Conservation (phyloP, 257 asterid species). For the Gentiana dahurica region DNA sequence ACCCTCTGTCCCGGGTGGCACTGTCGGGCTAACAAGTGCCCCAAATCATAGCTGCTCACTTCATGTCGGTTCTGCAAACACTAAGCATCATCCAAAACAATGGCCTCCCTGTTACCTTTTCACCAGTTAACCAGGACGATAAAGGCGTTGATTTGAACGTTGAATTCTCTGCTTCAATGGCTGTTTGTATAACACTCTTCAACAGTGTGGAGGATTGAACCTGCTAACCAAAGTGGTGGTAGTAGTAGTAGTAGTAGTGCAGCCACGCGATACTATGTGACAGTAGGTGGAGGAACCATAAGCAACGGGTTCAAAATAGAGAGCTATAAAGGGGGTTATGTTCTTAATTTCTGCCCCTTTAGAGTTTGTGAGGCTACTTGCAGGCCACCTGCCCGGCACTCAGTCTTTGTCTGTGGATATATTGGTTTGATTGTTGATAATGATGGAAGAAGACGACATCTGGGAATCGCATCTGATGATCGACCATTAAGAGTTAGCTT, state of each 20-base stretch:
- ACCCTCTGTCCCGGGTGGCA: not conserved
- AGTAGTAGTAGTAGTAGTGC: not conserved
- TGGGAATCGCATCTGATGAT: no score
- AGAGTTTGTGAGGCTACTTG: no score
- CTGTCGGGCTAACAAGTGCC: not conserved
- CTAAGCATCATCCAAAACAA: not conserved
- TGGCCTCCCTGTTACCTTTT: not conserved
- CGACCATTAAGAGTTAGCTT: no score
- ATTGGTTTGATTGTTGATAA: no score
- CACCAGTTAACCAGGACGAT: not conserved
- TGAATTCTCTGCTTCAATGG: not conserved
- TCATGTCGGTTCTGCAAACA: not conserved
- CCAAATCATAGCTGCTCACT: not conserved
- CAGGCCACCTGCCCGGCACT: no score
- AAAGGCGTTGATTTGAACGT: not conserved
- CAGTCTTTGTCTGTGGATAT: no score
- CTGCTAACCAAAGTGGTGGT: no score
- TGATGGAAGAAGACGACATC: no score
- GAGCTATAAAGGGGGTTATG: not conserved
- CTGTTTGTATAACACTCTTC: not conserved
- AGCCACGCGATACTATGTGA: no score
- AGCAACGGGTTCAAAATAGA: not conserved
- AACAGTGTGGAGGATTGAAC: conserved; percentile 5
- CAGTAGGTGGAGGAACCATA: no score
- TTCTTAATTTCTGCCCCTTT: not conserved